A percentile compares a stretch with the other conserved stretches of the same genome.
These are phyloP conservation scores for Globisporangium cederbergense DNA, from an alignment of 352 stramenopile species.

Conservation along the genomic window DNA sequence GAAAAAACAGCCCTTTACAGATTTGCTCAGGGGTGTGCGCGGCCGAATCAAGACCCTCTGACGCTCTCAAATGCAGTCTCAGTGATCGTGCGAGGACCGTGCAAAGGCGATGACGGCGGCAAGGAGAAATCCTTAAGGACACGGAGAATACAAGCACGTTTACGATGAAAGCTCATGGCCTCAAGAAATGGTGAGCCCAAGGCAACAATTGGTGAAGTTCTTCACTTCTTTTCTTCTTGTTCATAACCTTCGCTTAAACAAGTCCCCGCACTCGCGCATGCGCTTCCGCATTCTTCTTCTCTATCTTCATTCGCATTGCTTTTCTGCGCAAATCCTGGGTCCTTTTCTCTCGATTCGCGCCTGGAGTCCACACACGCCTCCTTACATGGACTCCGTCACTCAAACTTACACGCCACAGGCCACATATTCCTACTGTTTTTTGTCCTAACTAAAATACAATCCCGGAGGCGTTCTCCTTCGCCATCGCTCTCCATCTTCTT, in stretches of 20 bases:
- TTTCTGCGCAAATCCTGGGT: neutral
- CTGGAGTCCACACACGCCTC: neutral
- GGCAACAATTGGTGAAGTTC: no score
- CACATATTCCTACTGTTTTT: neutral
- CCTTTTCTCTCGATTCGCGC: neutral
- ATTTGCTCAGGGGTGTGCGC: no score
- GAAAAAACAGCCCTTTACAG: no score
- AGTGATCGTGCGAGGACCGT: no score
- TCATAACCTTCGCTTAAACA: neutral
- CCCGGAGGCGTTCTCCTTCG: conserved; percentile 5
- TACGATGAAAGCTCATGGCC: no score
- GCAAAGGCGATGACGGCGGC: no score
- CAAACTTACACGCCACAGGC: neutral
- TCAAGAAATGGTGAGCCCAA: no score
- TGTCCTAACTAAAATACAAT: conserved; percentile 15
- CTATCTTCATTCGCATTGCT: neutral
- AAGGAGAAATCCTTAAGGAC: no score
- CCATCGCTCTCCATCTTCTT: neutral
- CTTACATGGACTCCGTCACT: conserved; percentile 1
- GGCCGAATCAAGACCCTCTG: neutral
- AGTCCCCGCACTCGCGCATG: neutral
- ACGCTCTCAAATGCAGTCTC: no score
- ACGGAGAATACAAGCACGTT: no score
- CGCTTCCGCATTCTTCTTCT: conserved; percentile 1
- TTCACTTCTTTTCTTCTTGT: conserved; percentile 4